Evolutionary conservation across 805 yeast genomes (phyloP).

Genomic region (Starmerella kuoi): DNA sequence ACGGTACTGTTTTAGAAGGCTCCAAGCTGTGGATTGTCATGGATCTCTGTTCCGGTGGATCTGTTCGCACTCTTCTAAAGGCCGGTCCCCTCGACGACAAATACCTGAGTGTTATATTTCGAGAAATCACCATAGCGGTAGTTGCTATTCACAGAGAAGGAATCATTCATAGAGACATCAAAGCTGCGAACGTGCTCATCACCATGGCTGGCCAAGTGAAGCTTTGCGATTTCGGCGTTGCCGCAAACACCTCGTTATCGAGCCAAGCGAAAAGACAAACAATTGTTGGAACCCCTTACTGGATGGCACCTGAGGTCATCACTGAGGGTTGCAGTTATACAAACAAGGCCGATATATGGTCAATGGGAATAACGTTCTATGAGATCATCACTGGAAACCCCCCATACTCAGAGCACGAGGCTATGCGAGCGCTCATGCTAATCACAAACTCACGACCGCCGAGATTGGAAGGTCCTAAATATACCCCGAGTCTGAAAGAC

Average conservation of each 20-base stretch:
- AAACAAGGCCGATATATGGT: conserved; percentile 94
- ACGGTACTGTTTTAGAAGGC: conserved; percentile 75
- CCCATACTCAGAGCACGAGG: conserved; percentile 92
- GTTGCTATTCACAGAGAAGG: conserved; percentile 75
- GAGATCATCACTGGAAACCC: conserved; percentile 97
- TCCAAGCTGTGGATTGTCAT: conserved; percentile 93
- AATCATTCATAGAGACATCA: conserved; percentile 89
- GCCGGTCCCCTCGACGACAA: conserved; percentile 84
- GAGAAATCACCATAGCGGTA: conserved; percentile 71
- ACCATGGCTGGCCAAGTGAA: conserved; percentile 82
- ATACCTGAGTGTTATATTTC: conserved; percentile 66
- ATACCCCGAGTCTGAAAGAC: conserved; percentile 66
- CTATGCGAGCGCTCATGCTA: conserved; percentile 85
- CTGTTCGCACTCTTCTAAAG: conserved; percentile 67
- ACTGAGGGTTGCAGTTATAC: conserved; percentile 35
- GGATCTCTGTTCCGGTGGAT: conserved; percentile 97
- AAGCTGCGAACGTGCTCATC: conserved; percentile 89
- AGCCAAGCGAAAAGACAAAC: conserved; percentile 66
- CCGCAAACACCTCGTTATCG: conserved; percentile 74
- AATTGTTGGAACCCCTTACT: conserved; percentile 56
- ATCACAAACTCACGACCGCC: conserved; percentile 92
- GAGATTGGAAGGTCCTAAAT: conserved; percentile 79
- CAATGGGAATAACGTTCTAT: conserved; percentile 83
- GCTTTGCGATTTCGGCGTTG: conserved; percentile 96
- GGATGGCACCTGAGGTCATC: conserved; percentile 48